Conservation (phyloP, 306 rosid species). For the Gillenia trifoliata region DNA sequence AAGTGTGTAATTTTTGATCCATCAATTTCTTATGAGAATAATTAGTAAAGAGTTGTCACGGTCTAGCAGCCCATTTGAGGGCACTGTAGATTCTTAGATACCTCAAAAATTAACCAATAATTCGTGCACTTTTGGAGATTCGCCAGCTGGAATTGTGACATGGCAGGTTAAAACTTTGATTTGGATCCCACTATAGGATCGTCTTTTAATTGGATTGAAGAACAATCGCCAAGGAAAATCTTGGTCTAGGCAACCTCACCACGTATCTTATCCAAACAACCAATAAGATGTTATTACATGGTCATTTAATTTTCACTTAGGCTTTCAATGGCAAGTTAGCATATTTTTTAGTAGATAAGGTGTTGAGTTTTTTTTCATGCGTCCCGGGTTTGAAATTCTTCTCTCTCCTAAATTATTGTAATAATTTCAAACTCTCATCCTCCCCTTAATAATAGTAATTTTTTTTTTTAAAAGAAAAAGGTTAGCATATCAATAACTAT, state of each 20-base stretch:
- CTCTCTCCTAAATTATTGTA: no score
- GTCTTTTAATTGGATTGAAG: slow-evolving; percentile 4
- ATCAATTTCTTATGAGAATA: neutral
- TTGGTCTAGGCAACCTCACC: neutral
- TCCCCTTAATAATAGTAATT: no score
- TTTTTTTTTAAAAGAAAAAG: no score
- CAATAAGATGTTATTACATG: neutral
- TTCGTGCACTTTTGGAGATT: slow-evolving; percentile 37
- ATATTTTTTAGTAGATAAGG: no score
- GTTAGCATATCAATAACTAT: neutral
- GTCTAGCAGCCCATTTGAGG: neutral
- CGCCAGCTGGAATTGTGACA: slow-evolving; percentile 43
- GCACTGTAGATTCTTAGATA: slow-evolving; percentile 17
- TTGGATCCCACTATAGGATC: slow-evolving; percentile 10
- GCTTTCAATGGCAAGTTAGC: neutral
- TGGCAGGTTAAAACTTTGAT: neutral
- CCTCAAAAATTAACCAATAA: slow-evolving; percentile 31
- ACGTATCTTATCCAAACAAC: no score
- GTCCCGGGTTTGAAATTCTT: no score
- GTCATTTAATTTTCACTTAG: neutral
- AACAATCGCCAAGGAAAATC: neutral
- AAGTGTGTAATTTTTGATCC: neutral
- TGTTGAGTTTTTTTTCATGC: no score
- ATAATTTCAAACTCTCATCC: no score
- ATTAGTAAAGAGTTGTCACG: neutral